A percentile compares a stretch with the other conserved stretches of the same genome.
phyloP scores from a whole-genome alignment of 305 asterid genomes.

The Euphrasia arctica region DNA sequence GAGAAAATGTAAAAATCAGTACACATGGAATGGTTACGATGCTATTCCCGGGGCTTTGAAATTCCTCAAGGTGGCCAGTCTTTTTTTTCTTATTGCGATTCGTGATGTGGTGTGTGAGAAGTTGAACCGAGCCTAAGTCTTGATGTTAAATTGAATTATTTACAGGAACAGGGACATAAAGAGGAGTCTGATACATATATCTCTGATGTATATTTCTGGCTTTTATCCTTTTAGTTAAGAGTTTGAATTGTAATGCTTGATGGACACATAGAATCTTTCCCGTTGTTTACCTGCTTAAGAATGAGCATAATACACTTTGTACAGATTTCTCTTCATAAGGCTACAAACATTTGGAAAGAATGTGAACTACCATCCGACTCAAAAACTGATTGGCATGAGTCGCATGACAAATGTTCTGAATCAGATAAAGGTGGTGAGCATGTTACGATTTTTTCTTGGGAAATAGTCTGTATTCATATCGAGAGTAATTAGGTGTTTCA shows the following conservation, averaged over 20 bases:
- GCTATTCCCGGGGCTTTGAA: slow-evolving; percentile 49
- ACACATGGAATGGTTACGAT: slow-evolving; percentile 57
- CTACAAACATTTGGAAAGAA: slow-evolving; percentile 27
- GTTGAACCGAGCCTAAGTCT: slow-evolving; percentile 9
- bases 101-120: neutral
- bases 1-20: slow-evolving; percentile 43
- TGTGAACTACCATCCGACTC: slow-evolving; percentile 24
- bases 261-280: slow-evolving; percentile 13
- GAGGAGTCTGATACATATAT: slow-evolving; percentile 43
- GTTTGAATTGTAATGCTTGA: slow-evolving; percentile 15
- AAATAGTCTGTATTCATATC: neutral
- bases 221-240: slow-evolving; percentile 13
- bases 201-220: slow-evolving; percentile 34
- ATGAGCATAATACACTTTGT: slow-evolving; percentile 10
- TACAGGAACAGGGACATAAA: slow-evolving; percentile 42
- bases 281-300: slow-evolving; percentile 16
- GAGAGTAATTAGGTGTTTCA: neutral
- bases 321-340: slow-evolving; percentile 29
- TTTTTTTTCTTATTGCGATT: slow-evolving; percentile 17
- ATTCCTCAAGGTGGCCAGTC: slow-evolving; percentile 44
- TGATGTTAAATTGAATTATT: slow-evolving; percentile 1
- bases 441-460: slow-evolving; percentile 12
- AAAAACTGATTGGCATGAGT: slow-evolving; percentile 26
- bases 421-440: slow-evolving; percentile 37
- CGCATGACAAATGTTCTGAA: slow-evolving; percentile 28